Evolutionary conservation across 1,284 basidiomycete species (phyloP).

Genomic region (Phylloboletellus chloephorus): DNA sequence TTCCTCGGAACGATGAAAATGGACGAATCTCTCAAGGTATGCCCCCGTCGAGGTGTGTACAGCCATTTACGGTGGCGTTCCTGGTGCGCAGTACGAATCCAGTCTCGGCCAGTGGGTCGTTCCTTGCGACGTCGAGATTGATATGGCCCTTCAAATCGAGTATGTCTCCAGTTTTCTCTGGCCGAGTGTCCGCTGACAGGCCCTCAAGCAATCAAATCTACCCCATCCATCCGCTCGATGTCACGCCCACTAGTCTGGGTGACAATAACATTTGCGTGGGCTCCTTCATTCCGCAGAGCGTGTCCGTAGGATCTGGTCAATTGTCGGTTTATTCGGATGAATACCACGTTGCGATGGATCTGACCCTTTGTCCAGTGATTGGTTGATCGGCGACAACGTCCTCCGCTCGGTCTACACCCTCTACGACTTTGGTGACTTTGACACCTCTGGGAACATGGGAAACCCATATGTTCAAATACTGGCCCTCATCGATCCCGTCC

Average conservation of each 20-base stretch:
- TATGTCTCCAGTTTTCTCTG: slow-evolving; percentile 33
- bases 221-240: slow-evolving; percentile 71
- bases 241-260: slow-evolving; percentile 45
- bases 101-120: slow-evolving; percentile 56
- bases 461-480: slow-evolving; percentile 72
- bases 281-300: slow-evolving; percentile 60
- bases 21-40: slow-evolving; percentile 42
- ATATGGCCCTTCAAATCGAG: slow-evolving; percentile 72
- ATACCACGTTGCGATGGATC: slow-evolving; percentile 3
- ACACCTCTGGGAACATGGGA: slow-evolving; percentile 55
- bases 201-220: slow-evolving; percentile 54
- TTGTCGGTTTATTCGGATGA: slow-evolving; percentile 47
- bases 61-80: slow-evolving; percentile 58
- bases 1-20: slow-evolving; percentile 7
- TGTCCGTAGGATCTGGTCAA: slow-evolving; percentile 51
- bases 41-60: slow-evolving; percentile 55
- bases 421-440: slow-evolving; percentile 83
- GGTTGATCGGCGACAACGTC: slow-evolving; percentile 77
- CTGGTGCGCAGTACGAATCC: slow-evolving; percentile 53
- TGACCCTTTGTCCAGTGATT: slow-evolving; percentile 47
- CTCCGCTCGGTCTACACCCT: slow-evolving; percentile 79
- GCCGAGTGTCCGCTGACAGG: slow-evolving; percentile 8
- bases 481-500: slow-evolving; percentile 58
- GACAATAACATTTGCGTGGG: slow-evolving; percentile 55
- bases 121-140: slow-evolving; percentile 65